Evolutionary conservation across 1,284 basidiomycete genomes (phyloP).

Genomic region (Vanrija humicola): DNA sequence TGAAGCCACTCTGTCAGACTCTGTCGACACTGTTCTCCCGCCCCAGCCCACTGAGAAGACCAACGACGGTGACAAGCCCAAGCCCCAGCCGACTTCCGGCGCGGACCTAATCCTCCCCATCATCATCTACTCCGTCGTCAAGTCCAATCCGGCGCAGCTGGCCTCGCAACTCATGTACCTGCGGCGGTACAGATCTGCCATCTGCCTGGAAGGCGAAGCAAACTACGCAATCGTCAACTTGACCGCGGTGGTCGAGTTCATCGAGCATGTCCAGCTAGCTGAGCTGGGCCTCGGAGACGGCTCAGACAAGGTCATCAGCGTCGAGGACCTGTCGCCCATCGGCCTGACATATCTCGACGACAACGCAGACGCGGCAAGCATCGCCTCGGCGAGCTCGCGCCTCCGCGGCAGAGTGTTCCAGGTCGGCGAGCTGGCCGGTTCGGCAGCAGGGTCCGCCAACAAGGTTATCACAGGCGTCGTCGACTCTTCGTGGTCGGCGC

Average conservation of each 20-base stretch:
- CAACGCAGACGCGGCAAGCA: conserved; percentile 39
- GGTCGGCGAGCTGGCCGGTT: conserved; percentile 65
- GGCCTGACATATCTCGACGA: conserved; percentile 53
- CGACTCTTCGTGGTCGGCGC: conserved; percentile 74
- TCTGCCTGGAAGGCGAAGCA: conserved; percentile 72
- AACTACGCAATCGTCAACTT: conserved; percentile 89
- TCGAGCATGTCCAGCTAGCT: conserved; percentile 83
- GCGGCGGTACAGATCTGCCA: conserved; percentile 72
- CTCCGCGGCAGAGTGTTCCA: conserved; percentile 68
- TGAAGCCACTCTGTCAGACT: conserved; percentile 36
- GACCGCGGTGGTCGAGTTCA: conserved; percentile 87
- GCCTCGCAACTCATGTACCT: conserved; percentile 82
- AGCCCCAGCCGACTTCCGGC: conserved; percentile 35
- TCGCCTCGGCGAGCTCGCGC: conserved; percentile 46
- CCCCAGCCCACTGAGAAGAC: background rate
- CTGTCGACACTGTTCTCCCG: conserved; percentile 21
- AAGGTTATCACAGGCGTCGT: conserved; percentile 79
- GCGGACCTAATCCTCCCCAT: conserved; percentile 60
- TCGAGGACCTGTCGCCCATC: conserved; percentile 71
- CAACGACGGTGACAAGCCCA: background rate
- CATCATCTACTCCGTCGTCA: conserved; percentile 86
- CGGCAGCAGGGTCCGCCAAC: conserved; percentile 68
- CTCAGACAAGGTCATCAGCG: conserved; percentile 60
- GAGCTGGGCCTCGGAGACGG: conserved; percentile 69
- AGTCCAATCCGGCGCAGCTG: conserved; percentile 76